Evolutionary conservation across 2,329 filamentous ascomycete genomes (phyloP), one percentile per base, ranked within the genome.

Genomic region (Apiospora hydei): DNA sequence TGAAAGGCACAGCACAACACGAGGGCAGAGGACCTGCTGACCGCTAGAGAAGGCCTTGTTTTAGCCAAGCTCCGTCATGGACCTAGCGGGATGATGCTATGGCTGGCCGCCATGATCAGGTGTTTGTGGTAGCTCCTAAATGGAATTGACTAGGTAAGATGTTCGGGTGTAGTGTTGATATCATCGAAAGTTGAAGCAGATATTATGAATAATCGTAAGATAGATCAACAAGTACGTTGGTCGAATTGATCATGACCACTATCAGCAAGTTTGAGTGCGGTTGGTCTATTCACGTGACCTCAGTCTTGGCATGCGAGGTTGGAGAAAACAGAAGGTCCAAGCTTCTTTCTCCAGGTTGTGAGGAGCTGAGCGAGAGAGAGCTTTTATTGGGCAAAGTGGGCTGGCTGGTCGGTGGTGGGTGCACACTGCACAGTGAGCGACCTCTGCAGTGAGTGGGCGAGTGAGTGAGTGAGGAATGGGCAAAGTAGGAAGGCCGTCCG

Each of bases 271-370:
- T 11, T 21, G 43, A 13, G 24, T 68, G 26, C 66, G 21, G 24
- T 44, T 43, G 41, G 24, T 26, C 6, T n/a, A 1, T n/a, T 38
- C 67, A 69, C 67, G 67, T 69, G 67, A 69, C 67, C 67, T 5
- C 6, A 13, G 67, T 49, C 66, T 68, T 68, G 67, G 67, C 44
- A 49, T 21, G 11, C n/a, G n/a, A 11, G 24, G 11, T n/a, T 21
- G 18, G 53, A 38, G 57, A 26, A 10, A 16, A 47, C 4, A 43
- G 3, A n/a, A 34, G 67, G 67, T 69, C 67, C 67, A 69, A 69
- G 67, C 67, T 69, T 49, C 47, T 69, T 49, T 49, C 67, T 64
- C 57, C 57, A 64, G 57, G 57, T 64, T 64, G 51, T 57, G 26
- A 34, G 16, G 49, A 16, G 49, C 24, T 6, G 24, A 6, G 51